Percentiles rank a stretch among this genome's conserved stretches.
Conservation (phyloP, 2,329 filamentous ascomycete species). For the Ophiocordyceps sinensis region DNA sequence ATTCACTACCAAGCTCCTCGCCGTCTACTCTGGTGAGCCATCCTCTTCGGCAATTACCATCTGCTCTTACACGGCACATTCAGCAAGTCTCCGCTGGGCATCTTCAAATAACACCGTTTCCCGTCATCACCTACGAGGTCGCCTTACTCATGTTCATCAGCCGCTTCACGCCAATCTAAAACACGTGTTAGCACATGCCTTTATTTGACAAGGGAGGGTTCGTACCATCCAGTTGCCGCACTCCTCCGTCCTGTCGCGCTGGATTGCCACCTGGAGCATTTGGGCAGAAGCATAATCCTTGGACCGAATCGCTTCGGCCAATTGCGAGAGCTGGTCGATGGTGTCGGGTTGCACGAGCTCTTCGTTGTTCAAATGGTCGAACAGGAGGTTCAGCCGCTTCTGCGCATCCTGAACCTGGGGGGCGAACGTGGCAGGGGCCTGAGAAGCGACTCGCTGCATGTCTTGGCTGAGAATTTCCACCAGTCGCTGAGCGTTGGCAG, state of each 20-base stretch:
- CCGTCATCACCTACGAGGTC: constrained; percentile 29
- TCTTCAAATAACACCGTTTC: background rate
- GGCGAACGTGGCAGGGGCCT: constrained; percentile 76
- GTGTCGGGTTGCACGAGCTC: constrained; percentile 75
- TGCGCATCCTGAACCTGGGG: constrained; percentile 87
- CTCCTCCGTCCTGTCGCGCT: constrained; percentile 63
- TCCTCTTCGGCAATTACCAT: background rate
- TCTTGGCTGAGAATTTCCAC: constrained; percentile 71
- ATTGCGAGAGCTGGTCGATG: constrained; percentile 47
- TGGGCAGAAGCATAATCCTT: constrained; percentile 57
- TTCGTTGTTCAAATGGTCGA: constrained; percentile 93
- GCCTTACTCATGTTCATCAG: constrained; percentile 68
- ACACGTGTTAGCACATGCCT: constrained; percentile 22
- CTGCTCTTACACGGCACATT: background rate
- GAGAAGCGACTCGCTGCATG: constrained; percentile 75
- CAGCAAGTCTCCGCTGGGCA: background rate
- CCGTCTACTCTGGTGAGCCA: background rate
- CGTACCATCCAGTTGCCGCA: constrained; percentile 81
- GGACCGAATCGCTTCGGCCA: constrained; percentile 51
- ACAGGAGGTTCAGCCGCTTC: constrained; percentile 83
- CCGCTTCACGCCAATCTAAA: constrained; percentile 59
- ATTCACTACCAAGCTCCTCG: background rate
- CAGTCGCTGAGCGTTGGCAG: constrained; percentile 57
- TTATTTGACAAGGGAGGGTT: background rate
- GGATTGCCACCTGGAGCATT: constrained; percentile 58